These are phyloP conservation scores for Xylaria venustula DNA, from an alignment of 495 filamentous ascomycete genomes.

Conservation along the genomic window DNA sequence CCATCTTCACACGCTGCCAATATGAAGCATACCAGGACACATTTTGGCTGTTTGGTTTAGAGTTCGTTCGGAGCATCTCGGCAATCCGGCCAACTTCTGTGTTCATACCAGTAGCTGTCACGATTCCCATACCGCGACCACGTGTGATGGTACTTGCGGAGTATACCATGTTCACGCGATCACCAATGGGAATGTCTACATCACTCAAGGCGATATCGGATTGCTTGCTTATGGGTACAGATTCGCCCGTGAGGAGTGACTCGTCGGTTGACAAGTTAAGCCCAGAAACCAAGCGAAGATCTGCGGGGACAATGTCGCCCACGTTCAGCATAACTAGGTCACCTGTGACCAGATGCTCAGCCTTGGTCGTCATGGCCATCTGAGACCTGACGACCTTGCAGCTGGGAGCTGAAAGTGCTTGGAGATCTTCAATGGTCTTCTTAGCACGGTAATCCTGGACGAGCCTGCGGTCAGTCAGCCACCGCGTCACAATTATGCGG, in stretches of 20 bases:
- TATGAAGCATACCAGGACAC: slow-evolving; percentile 27
- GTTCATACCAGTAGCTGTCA: slow-evolving; percentile 68
- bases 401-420: slow-evolving; percentile 64
- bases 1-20: slow-evolving; percentile 33
- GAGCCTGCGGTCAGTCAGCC: slow-evolving; percentile 40
- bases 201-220: slow-evolving; percentile 35
- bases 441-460: slow-evolving; percentile 72
- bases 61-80: slow-evolving; percentile 52
- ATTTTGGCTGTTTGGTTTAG: slow-evolving; percentile 32
- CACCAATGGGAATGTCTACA: slow-evolving; percentile 59
- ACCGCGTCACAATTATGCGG: background rate
- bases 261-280: slow-evolving; percentile 75
- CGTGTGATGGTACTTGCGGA: slow-evolving; percentile 71
- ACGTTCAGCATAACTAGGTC: slow-evolving; percentile 69
- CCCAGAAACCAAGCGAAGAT: slow-evolving; percentile 63
- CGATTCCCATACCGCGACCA: slow-evolving; percentile 66
- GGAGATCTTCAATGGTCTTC: slow-evolving; percentile 69
- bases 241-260: slow-evolving; percentile 74
- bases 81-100: slow-evolving; percentile 75
- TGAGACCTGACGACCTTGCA: slow-evolving; percentile 63
- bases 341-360: slow-evolving; percentile 64
- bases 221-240: slow-evolving; percentile 65
- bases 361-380: slow-evolving; percentile 54
- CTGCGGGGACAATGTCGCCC: slow-evolving; percentile 70
- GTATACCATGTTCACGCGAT: slow-evolving; percentile 70